Evolutionary conservation across 2,329 filamentous ascomycete species (phyloP).

Genomic region (Lecanosticta acicola): DNA sequence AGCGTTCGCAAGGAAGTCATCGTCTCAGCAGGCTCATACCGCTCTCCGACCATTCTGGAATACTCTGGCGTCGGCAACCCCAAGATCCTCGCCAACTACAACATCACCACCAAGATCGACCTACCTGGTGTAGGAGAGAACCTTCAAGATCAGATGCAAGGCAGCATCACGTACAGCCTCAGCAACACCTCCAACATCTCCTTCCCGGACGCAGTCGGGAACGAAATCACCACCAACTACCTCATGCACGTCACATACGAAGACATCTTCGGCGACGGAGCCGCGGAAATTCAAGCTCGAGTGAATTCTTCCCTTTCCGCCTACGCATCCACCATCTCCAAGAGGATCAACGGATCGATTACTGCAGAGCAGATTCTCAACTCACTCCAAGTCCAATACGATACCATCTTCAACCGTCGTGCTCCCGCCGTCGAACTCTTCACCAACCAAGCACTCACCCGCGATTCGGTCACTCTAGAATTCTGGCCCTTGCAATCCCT

Average conservation of each 20-base stretch:
- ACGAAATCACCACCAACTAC: conserved; percentile 5
- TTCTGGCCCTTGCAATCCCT: conserved; percentile 22
- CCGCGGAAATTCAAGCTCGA: conserved; percentile 38
- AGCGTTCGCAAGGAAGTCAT: conserved; percentile 13
- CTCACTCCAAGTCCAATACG: conserved; percentile 15
- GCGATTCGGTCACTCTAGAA: conserved; percentile 9
- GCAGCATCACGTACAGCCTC: conserved; percentile 6
- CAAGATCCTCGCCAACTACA: conserved; percentile 39
- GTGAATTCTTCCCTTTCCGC: conserved; percentile 17
- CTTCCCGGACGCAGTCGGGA: not conserved
- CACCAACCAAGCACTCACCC: conserved; percentile 5
- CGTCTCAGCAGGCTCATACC: conserved; percentile 46
- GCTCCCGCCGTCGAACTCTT: conserved; percentile 8
- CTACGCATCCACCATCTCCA: conserved; percentile 32
- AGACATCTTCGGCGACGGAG: conserved; percentile 26
- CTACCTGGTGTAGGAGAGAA: conserved; percentile 32
- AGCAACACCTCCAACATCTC: conserved; percentile 31
- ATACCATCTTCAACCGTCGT: conserved; percentile 13
- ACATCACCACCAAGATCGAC: conserved; percentile 17
- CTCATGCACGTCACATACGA: conserved; percentile 11
- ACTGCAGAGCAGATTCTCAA: conserved; percentile 12
- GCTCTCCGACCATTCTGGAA: conserved; percentile 52
- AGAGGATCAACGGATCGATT: conserved; percentile 19
- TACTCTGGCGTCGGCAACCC: conserved; percentile 54
- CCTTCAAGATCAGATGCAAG: conserved; percentile 26